phyloP scores from a whole-genome alignment of 2,329 filamentous ascomycete genomes.

The Phoma sp. region DNA sequence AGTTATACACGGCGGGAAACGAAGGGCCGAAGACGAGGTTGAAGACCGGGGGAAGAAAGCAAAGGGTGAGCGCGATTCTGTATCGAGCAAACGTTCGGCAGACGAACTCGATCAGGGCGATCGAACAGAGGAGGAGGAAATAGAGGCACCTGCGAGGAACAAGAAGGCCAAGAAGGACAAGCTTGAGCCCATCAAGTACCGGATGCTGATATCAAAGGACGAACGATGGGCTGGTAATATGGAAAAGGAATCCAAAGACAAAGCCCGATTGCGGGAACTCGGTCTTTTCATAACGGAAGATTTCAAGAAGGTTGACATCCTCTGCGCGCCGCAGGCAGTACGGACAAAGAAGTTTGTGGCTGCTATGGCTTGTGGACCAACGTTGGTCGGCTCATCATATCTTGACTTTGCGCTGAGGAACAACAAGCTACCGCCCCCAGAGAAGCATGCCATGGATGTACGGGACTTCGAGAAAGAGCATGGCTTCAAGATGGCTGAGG shows the following conservation, averaged over 20 bases:
- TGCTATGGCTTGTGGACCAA: slow-evolving; percentile 80
- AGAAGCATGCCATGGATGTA: slow-evolving; percentile 74
- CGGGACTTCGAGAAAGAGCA: slow-evolving; percentile 73
- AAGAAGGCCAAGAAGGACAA: slow-evolving; percentile 60
- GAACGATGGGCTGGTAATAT: slow-evolving; percentile 77
- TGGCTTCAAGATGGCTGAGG: slow-evolving; percentile 70
- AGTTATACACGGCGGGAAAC: slow-evolving; percentile 62
- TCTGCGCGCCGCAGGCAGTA: slow-evolving; percentile 85
- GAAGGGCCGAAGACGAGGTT: slow-evolving; percentile 47
- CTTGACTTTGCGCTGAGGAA: slow-evolving; percentile 77
- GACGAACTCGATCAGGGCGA: slow-evolving; percentile 52
- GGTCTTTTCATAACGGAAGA: slow-evolving; percentile 83
- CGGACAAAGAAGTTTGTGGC: slow-evolving; percentile 94
- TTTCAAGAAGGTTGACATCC: slow-evolving; percentile 76
- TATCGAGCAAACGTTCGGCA: slow-evolving; percentile 53
- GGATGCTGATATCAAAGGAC: slow-evolving; percentile 83
- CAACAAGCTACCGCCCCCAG: slow-evolving; percentile 67
- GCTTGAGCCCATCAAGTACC: slow-evolving; percentile 70
- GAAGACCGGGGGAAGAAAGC: slow-evolving; percentile 36
- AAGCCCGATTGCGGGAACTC: slow-evolving; percentile 79
- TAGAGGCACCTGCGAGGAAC: slow-evolving; percentile 63
- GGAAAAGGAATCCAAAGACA: slow-evolving; percentile 78
- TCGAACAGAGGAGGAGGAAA: slow-evolving; percentile 51
- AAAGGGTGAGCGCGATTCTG: slow-evolving; percentile 44
- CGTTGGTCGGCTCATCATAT: slow-evolving; percentile 77